Percentiles rank a stretch among this genome's conserved stretches.
These are phyloP conservation scores for Cucumis melo DNA, from an alignment of 306 rosid genomes.

Conservation along the genomic window DNA sequence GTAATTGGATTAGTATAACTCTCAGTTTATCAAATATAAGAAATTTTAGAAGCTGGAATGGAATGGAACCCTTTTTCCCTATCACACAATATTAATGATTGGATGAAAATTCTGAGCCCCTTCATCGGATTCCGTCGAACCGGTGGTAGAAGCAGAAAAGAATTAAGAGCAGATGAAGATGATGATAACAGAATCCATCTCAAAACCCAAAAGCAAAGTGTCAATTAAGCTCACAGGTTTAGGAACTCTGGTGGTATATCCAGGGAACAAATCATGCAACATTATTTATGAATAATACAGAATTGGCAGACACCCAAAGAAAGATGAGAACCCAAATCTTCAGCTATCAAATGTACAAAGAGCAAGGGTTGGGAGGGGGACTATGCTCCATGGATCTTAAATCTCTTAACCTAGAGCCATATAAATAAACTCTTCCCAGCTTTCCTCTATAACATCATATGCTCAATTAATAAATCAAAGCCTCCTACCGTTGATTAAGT, in stretches of 20 bases:
- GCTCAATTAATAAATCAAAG: constrained; percentile 36
- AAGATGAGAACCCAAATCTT: constrained; percentile 53
- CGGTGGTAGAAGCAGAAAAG: background rate
- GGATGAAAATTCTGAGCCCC: background rate
- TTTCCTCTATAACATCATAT: constrained; percentile 35
- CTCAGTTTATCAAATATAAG: background rate
- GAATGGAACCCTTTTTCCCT: background rate
- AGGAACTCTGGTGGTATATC: constrained; percentile 32
- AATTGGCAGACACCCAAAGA: constrained; percentile 43
- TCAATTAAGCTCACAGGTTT: background rate
- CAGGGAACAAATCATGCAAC: constrained; percentile 69
- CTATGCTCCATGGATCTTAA: constrained; percentile 26
- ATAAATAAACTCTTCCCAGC: constrained; percentile 26
- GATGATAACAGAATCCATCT: background rate
- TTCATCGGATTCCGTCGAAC: background rate
- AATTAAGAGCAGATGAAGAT: background rate
- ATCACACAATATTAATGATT: background rate
- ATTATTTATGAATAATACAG: constrained; percentile 71
- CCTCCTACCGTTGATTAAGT: constrained; percentile 41
- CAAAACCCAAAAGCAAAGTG: constrained; percentile 7
- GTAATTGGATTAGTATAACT: too few relatives aligned
- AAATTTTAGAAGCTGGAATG: background rate
- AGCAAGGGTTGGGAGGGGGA: constrained; percentile 7
- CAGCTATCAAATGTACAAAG: constrained; percentile 64
- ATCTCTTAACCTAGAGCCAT: constrained; percentile 29